phyloP scores from a whole-genome alignment of 2,329 filamentous ascomycete species.

The Fusarium secorum region DNA sequence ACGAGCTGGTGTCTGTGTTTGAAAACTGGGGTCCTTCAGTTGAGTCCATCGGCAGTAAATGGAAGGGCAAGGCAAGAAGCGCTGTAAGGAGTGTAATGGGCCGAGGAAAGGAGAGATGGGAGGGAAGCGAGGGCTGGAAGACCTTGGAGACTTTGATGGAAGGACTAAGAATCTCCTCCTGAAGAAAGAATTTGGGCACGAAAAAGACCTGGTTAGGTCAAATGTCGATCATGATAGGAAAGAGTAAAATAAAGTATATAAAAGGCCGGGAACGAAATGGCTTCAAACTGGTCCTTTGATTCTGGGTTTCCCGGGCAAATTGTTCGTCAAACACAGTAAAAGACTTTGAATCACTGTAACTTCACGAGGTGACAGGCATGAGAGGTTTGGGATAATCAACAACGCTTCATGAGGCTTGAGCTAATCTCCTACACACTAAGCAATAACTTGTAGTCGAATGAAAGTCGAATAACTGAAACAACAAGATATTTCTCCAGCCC shows the following conservation, averaged over 20 bases:
- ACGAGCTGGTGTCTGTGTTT: slow-evolving; percentile 82
- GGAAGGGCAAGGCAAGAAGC: slow-evolving; percentile 88
- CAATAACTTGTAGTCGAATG: slow-evolving; percentile 6
- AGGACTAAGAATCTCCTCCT: slow-evolving; percentile 55
- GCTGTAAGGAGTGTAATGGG: slow-evolving; percentile 85
- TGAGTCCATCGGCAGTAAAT: slow-evolving; percentile 76
- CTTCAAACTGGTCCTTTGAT: not conserved
- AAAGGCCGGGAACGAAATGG: not conserved
- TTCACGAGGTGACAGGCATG: not conserved
- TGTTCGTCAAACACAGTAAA: not conserved
- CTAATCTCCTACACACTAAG: slow-evolving; percentile 18
- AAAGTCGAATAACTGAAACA: slow-evolving; percentile 3
- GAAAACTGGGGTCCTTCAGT: slow-evolving; percentile 76
- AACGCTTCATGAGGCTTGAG: slow-evolving; percentile 2
- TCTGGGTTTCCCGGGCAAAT: not conserved
- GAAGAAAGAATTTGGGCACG: not conserved
- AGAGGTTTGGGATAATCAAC: not conserved
- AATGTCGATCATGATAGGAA: slow-evolving; percentile 7
- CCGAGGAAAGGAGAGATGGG: slow-evolving; percentile 82
- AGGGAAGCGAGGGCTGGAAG: slow-evolving; percentile 75
- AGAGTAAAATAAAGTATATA: not conserved
- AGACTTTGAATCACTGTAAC: not conserved
- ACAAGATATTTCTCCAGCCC: slow-evolving; percentile 1
- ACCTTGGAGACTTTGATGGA: slow-evolving; percentile 65
- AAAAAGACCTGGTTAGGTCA: slow-evolving; percentile 3